Percentiles rank a stretch among this genome's conserved stretches.
phyloP scores from a whole-genome alignment of 805 yeast species.

The Saturnispora galanensis region DNA sequence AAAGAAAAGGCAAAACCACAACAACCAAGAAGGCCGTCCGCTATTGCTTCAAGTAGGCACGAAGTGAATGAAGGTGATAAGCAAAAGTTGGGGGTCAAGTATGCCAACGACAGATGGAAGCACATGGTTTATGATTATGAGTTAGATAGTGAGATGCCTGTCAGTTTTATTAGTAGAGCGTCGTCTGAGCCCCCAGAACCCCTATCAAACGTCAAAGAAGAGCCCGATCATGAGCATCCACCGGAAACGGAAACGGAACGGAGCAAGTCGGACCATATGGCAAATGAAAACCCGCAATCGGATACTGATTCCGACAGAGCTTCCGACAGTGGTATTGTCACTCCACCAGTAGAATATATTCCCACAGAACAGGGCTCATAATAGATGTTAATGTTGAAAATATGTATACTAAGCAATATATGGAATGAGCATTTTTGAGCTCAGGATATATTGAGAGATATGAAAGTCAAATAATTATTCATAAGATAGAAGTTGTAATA shows the following conservation, averaged over 20 bases:
- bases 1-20: background rate
- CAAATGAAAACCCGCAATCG: too few species aligned
- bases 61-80: slow-evolving; percentile 1
- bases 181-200: slow-evolving; percentile 3
- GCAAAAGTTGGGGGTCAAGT: slow-evolving; percentile 8
- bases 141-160: slow-evolving; percentile 14
- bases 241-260: background rate
- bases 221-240: background rate
- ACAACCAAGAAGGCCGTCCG: background rate
- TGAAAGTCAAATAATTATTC: too few species aligned
- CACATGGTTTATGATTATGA: slow-evolving; percentile 14
- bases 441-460: too few species aligned
- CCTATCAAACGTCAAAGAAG: slow-evolving; percentile 5
- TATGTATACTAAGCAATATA: too few species aligned
- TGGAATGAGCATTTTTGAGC: too few species aligned
- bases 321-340: too few species aligned
- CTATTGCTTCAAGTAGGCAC: background rate
- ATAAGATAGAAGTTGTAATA: too few species aligned
- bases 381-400: too few species aligned
- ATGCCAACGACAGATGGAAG: slow-evolving; percentile 12
- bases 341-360: too few species aligned
- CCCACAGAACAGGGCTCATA: too few species aligned
- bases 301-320: too few species aligned
- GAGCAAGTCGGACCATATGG: background rate
- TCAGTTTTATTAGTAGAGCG: slow-evolving; percentile 12